Base-by-base conservation (phyloP, 768 basidiomycete genomes). In the Lactarius indigo region DNA sequence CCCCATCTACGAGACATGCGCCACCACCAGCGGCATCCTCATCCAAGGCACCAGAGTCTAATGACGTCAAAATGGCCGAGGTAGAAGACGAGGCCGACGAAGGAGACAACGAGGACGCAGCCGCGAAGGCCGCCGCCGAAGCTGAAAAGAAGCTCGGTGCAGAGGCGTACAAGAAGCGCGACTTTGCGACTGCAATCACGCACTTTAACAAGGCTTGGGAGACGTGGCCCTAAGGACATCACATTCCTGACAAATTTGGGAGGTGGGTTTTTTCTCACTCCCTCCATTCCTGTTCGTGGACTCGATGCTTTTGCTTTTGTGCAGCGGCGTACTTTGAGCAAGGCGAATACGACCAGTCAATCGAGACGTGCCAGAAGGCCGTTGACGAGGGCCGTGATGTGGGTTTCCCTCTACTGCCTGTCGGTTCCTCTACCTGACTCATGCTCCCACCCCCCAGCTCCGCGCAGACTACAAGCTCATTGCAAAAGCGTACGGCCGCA, bases 401-500 rank as follows among this genome's bases (percentile, higher is more conserved):
- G 71, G 57, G 84, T 74, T 5, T 60, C 31, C 1, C 47, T 20
- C 23, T 6, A 35, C 15, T 41, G 20, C 18, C 47, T 15, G 33
- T 61, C 31, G 1, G 0, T 35, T 39, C 60, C 26, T 52, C 57
- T 63, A 35, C 69, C 31, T 12, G 30, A 9, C 52, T 65, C 17
- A 58, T 42, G 28, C 59, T 57, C 13, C 61, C 47, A 35, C 31
- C 56, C 10, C 55, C 59, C 74, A 95, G 85, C 74, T 95, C 50
- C 89, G 94, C 59, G 92, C 91, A 5, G 96, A 99, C 79, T 98
- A 87, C 84, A 98, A 97, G 79, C 83, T 97, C 66, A 80, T 97
- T 66, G 96, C 96, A 37, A 98, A 98, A 78, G 95, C 96, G 0
- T 85, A 91, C 63, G 97, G 93, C 28, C 92, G 97, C 59, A 85